Conservation (phyloP, 257 asterid genomes). For the Gentiana straminea region DNA sequence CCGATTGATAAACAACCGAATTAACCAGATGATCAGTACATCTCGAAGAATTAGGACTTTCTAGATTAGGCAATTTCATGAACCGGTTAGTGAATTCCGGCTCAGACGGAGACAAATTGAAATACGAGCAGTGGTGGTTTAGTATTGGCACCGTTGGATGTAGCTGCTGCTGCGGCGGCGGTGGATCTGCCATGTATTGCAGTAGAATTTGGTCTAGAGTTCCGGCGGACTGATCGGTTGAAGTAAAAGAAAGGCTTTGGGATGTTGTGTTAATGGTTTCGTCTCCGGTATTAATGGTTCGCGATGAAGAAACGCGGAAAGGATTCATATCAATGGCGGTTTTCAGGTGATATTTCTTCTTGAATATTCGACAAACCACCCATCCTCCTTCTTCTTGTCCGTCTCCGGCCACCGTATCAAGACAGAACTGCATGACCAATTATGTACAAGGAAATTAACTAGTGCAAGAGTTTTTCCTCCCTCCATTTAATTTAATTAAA, state of each 20-base stretch:
- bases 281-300: not conserved
- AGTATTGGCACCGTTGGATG: slow-evolving; percentile 27
- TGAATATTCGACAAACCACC: slow-evolving; percentile 57
- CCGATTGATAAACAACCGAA: not conserved
- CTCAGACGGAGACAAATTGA: too few species aligned
- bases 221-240: slow-evolving; percentile 4
- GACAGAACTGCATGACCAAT: slow-evolving; percentile 10
- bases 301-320: not conserved
- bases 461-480: too few species aligned
- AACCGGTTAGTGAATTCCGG: too few species aligned
- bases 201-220: slow-evolving; percentile 24
- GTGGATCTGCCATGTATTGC: slow-evolving; percentile 14
- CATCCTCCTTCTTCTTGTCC: slow-evolving; percentile 43
- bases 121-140: too few species aligned
- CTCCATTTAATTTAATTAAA: too few species aligned
- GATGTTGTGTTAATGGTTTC: not conserved
- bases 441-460: too few species aligned
- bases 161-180: slow-evolving; percentile 11
- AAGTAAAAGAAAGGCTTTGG: too few species aligned
- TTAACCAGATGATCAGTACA: not conserved
- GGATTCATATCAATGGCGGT: slow-evolving; percentile 2
- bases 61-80: not conserved
- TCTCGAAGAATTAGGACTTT: slow-evolving; percentile 13
- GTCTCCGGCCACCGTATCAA: slow-evolving; percentile 12
- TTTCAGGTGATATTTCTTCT: slow-evolving; percentile 35